A percentile compares a stretch with the other conserved stretches of the same genome.
These are phyloP conservation scores for Tylopilus cervinicoccineus DNA, from an alignment of 768 basidiomycete genomes.

Conservation along the genomic window DNA sequence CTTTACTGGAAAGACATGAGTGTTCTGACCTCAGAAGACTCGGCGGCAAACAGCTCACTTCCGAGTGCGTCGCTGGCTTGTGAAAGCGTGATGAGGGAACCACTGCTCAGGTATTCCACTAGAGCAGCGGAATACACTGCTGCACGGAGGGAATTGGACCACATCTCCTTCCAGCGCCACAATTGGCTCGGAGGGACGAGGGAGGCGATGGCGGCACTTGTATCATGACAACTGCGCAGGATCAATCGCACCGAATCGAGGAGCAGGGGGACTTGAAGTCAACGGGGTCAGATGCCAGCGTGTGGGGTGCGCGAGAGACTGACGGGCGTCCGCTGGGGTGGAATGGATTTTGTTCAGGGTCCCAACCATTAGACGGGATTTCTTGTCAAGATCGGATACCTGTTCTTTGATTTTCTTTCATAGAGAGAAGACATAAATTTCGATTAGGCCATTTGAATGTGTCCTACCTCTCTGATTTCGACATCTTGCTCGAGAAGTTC, in stretches of 20 bases:
- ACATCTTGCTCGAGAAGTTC: slow-evolving; percentile 57
- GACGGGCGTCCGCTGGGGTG: slow-evolving; percentile 58
- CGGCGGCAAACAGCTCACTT: slow-evolving; percentile 43
- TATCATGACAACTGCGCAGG: slow-evolving; percentile 51
- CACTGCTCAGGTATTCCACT: slow-evolving; percentile 57
- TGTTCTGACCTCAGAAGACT: neutral
- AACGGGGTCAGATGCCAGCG: slow-evolving; percentile 8
- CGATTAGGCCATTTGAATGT: neutral
- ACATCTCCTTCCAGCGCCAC: slow-evolving; percentile 85
- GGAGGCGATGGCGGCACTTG: slow-evolving; percentile 46
- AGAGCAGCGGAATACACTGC: slow-evolving; percentile 65
- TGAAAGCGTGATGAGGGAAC: slow-evolving; percentile 55
- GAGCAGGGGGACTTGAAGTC: slow-evolving; percentile 51
- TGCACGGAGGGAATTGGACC: slow-evolving; percentile 65
- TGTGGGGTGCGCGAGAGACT: slow-evolving; percentile 22
- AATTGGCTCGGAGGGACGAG: slow-evolving; percentile 69
- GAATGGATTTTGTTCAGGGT: slow-evolving; percentile 77
- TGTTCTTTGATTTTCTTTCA: slow-evolving; percentile 76
- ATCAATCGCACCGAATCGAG: slow-evolving; percentile 54
- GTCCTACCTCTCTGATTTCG: slow-evolving; percentile 59
- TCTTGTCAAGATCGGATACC: slow-evolving; percentile 71
- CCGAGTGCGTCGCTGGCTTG: slow-evolving; percentile 55
- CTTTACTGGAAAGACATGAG: slow-evolving; percentile 45
- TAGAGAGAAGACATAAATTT: slow-evolving; percentile 1
- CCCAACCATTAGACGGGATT: slow-evolving; percentile 68